Percentiles rank a stretch among this genome's conserved stretches.
phyloP scores from a whole-genome alignment of 495 filamentous ascomycete genomes.

The Aspergillus mulundensis region DNA sequence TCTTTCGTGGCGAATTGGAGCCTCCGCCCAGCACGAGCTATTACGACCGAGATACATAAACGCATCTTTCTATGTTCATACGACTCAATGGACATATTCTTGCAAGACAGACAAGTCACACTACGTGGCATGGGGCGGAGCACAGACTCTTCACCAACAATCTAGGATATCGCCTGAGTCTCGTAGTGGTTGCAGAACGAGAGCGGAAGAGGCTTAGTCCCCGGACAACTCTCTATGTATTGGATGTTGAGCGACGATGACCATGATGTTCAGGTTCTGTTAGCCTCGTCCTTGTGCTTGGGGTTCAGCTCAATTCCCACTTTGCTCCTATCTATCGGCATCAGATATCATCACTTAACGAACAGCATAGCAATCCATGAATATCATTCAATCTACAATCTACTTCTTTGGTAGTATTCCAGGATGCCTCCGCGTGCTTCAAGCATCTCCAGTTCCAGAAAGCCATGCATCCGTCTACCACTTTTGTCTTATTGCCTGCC shows the following conservation, averaged over 20 bases:
- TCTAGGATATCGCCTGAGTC: conserved; percentile 2
- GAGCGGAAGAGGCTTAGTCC: not conserved
- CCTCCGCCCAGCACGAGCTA: not conserved
- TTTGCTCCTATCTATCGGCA: no score
- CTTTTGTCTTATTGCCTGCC: no score
- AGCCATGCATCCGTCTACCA: no score
- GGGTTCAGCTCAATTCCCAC: no score
- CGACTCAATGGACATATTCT: not conserved
- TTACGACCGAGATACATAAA: not conserved
- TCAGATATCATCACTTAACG: no score
- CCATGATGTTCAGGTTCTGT: not conserved
- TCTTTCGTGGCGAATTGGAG: not conserved
- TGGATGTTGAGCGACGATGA: not conserved
- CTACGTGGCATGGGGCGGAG: not conserved
- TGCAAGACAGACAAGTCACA: not conserved
- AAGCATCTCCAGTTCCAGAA: no score
- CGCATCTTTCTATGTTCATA: not conserved
- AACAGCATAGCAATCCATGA: no score
- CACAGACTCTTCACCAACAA: not conserved
- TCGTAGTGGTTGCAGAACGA: not conserved
- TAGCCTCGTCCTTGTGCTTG: no score
- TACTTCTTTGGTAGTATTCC: no score
- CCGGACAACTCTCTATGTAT: not conserved
- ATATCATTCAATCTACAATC: no score
- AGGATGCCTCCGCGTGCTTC: no score